Evolutionary conservation across 78 protist species (phyloP).

Genomic region (Monosiga brevicollis): DNA sequence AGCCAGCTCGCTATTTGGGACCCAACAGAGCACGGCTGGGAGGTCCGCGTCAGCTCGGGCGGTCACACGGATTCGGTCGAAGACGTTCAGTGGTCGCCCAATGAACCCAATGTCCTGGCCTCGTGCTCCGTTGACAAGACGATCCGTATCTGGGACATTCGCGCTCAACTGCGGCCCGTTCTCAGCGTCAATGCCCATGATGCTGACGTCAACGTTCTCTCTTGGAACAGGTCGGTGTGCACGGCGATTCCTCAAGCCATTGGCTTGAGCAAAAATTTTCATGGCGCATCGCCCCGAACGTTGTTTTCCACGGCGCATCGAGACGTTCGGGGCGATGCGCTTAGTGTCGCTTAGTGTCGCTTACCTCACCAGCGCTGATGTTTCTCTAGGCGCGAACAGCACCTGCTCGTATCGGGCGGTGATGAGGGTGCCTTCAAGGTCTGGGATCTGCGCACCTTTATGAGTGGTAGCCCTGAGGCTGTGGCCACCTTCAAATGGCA

Average conservation of each 20-base stretch:
- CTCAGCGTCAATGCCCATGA: conserved; percentile 43
- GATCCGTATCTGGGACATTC: conserved; percentile 63
- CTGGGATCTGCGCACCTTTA: conserved; percentile 84
- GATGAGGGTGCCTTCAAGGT: conserved; percentile 82
- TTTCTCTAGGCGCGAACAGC: conserved; percentile 1
- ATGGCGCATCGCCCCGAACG: no score
- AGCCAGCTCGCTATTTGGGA: conserved; percentile 41
- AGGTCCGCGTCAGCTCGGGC: conserved; percentile 24
- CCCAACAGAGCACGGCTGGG: conserved; percentile 35
- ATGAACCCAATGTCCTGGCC: conserved; percentile 60
- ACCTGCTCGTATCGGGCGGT: conserved; percentile 82
- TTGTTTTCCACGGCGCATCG: no score
- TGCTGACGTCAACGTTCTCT: conserved; percentile 77
- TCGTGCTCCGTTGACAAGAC: conserved; percentile 52
- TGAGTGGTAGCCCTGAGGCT: conserved; percentile 10
- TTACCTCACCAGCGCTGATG: not conserved
- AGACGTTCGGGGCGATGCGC: no score
- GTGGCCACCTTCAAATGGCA: conserved; percentile 61
- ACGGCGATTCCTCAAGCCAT: no score
- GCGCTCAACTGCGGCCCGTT: conserved; percentile 30
- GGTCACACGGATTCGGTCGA: conserved; percentile 75
- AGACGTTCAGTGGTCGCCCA: conserved; percentile 86
- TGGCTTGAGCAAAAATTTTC: no score
- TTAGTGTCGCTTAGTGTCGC: conserved; percentile 14
- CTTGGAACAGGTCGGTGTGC: conserved; percentile 59